phyloP scores from a whole-genome alignment of 2,329 filamentous ascomycete genomes.

The Fusarium secorum region DNA sequence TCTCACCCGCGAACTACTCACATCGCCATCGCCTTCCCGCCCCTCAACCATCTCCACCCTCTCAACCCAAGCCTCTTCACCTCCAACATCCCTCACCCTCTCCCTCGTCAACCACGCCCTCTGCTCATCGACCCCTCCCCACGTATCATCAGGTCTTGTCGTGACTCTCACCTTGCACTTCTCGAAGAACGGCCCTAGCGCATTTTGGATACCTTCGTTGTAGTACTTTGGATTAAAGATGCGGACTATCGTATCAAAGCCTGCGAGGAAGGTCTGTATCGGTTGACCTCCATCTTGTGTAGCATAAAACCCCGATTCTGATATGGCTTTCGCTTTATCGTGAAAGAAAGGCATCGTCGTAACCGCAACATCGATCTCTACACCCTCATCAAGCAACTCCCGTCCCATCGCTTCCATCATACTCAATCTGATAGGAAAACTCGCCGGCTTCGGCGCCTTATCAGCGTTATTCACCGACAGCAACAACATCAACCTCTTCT shows the following conservation, averaged over 20 bases:
- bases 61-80: conserved; percentile 63
- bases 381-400: conserved; percentile 53
- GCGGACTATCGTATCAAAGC: conserved; percentile 78
- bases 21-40: conserved; percentile 50
- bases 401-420: conserved; percentile 76
- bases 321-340: conserved; percentile 71
- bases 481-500: conserved; percentile 60
- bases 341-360: conserved; percentile 78
- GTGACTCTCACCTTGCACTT: conserved; percentile 70
- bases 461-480: conserved; percentile 72
- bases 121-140: conserved; percentile 58
- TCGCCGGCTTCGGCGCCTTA: conserved; percentile 71
- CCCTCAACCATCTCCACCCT: conserved; percentile 68
- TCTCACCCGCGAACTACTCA: conserved; percentile 71
- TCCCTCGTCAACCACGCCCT: conserved; percentile 58
- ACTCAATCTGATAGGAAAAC: conserved; percentile 70
- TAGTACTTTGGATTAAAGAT: conserved; percentile 80
- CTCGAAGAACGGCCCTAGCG: conserved; percentile 70
- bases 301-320: conserved; percentile 53
- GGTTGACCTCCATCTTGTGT: conserved; percentile 19
- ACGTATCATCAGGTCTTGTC: conserved; percentile 67
- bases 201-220: conserved; percentile 53
- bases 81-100: conserved; percentile 61
- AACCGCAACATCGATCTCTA: conserved; percentile 70
- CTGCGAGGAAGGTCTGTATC: conserved; percentile 73